Evolutionary conservation across 164 flowering plant species (phyloP), one percentile per base, ranked within the genome.

Genomic region (Aristolochia californica): DNA sequence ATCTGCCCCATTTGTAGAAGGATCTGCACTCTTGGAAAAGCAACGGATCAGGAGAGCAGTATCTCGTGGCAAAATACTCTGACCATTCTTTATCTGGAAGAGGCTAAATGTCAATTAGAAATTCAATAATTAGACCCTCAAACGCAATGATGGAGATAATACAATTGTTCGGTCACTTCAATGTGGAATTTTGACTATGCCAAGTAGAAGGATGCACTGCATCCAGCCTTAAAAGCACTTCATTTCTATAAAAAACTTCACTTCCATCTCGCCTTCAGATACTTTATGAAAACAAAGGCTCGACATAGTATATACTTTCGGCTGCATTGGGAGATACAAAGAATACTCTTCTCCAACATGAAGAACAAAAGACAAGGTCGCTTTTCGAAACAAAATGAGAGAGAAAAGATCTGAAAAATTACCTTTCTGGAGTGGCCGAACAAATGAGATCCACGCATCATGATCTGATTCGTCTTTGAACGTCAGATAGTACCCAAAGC

Each of bases 71-170:
- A 77, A 53, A 50, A 78, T 54, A 25, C 34, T 74, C 1, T 75
- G 43, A 64, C 71, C 73, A 58, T 60, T 72, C 27, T 67, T 60
- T 48, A 85, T 11, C 93, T 85, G 84, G 10, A 63, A 53, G 62
- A 63, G 22, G 27, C 54, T 22, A 27, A 34, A 1, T 34, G 40
- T 34, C 10, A 34, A 34, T 34, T 8, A 13, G 23, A 10, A 2
- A 50, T n/a, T n/a, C n/a, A n/a, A n/a, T n/a, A n/a, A n/a, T 12
- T 22, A 50, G 11, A 5, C 26, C 23, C 5, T 23, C 23, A 10
- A 22, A 22, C 4, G 0, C 13, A 50, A 13, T 10, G 22, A 50
- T 8, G 26, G 5, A 2, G 54, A 20, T 8, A 50, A 23, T 26
- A 22, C 23, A 22, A 23, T 50, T 20, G 5, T 15, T 26, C 10